These are phyloP conservation scores for Pholiota adiposa DNA, from an alignment of 1,284 basidiomycete species.

Conservation along the genomic window DNA sequence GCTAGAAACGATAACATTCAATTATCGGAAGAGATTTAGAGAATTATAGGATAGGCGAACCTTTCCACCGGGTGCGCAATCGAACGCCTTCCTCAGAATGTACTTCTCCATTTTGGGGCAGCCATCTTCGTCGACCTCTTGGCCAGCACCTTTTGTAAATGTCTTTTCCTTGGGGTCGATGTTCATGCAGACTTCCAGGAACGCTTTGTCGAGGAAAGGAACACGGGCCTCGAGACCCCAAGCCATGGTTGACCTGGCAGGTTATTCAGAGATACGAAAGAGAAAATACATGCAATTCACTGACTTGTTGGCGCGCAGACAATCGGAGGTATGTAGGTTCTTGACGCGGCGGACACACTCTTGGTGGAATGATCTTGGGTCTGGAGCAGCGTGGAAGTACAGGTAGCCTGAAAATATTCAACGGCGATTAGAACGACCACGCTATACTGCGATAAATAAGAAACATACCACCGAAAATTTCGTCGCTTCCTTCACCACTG, in stretches of 20 bases:
- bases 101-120: slow-evolving; percentile 97
- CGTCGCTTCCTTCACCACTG: slow-evolving; percentile 97
- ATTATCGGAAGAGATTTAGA: no score
- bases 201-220: slow-evolving; percentile 97
- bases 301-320: slow-evolving; percentile 97
- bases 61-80: slow-evolving; percentile 85
- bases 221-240: slow-evolving; percentile 99
- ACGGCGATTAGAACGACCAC: slow-evolving; percentile 1
- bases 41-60: slow-evolving; percentile 40
- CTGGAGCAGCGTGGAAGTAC: slow-evolving; percentile 99
- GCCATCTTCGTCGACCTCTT: slow-evolving; percentile 85
- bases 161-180: slow-evolving; percentile 88
- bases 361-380: slow-evolving; percentile 90
- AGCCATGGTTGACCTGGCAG: slow-evolving; percentile 91
- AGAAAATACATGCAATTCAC: slow-evolving; percentile 23
- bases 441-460: background rate
- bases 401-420: slow-evolving; percentile 75
- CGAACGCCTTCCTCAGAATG: slow-evolving; percentile 97
- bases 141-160: slow-evolving; percentile 84
- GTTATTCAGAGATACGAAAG: slow-evolving; percentile 5
- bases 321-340: slow-evolving; percentile 98
- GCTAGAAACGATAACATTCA: slow-evolving; percentile 44
- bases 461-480: slow-evolving; percentile 88
- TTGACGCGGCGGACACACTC: slow-evolving; percentile 96
- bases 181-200: slow-evolving; percentile 95